Percentiles rank a stretch among this genome's conserved stretches.
Evolutionary conservation across 163 green algal species (phyloP).

Genomic region (Coccomyxa subellipsoidea): DNA sequence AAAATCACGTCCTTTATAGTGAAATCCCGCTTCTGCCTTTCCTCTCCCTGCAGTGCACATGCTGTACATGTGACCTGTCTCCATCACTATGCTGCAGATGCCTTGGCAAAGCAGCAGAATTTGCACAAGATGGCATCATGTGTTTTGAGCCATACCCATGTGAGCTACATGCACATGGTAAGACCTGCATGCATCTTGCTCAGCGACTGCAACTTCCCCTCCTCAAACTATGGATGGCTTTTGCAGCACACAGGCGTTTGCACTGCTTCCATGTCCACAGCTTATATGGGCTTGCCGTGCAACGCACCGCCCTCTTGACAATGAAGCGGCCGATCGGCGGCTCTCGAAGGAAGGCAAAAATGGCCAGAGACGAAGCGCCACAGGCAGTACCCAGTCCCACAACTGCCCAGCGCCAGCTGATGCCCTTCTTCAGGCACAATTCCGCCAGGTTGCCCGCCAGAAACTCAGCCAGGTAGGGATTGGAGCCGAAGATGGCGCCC

Average conservation of each 20-base stretch:
- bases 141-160: neutral
- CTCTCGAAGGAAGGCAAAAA: neutral
- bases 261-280: neutral
- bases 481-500: neutral
- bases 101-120: neutral
- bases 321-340: neutral
- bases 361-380: neutral
- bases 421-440: neutral
- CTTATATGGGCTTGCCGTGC: neutral
- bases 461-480: neutral
- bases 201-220: neutral
- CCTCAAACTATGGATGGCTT: neutral
- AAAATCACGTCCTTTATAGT: neutral
- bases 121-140: neutral
- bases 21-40: neutral
- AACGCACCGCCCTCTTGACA: neutral
- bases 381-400: neutral
- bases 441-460: neutral
- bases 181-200: neutral
- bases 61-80: neutral
- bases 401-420: conserved; percentile 1
- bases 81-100: neutral
- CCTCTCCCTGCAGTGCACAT: neutral
- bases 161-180: neutral
- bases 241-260: neutral